phyloP scores from a whole-genome alignment of 2,329 filamentous ascomycete species.

The Cladosporium austrohemisphaericum region DNA sequence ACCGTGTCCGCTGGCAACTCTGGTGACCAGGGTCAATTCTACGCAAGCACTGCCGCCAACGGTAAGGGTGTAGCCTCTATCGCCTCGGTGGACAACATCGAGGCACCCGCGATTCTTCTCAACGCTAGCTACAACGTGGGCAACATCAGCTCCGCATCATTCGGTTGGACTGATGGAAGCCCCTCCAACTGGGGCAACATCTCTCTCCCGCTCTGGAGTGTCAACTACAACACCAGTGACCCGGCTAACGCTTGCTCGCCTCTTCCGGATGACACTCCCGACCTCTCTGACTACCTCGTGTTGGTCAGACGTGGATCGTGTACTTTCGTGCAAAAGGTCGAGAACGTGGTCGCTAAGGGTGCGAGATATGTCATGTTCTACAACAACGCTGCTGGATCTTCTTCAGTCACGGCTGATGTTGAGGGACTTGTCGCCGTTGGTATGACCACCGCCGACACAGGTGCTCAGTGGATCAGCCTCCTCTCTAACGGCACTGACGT shows the following conservation, averaged over 20 bases:
- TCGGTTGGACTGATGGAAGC: constrained; percentile 36
- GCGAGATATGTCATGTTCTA: constrained; percentile 61
- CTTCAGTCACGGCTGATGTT: constrained; percentile 19
- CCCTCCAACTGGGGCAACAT: constrained; percentile 37
- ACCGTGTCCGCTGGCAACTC: constrained; percentile 53
- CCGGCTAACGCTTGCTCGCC: constrained; percentile 51
- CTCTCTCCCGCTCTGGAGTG: constrained; percentile 31
- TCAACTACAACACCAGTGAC: constrained; percentile 48
- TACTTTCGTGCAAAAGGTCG: constrained; percentile 52
- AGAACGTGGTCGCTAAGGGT: constrained; percentile 52
- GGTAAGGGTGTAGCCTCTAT: constrained; percentile 44
- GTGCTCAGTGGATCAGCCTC: constrained; percentile 21
- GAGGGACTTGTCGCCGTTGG: constrained; percentile 21
- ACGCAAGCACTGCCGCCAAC: constrained; percentile 40
- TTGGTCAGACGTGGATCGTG: constrained; percentile 59
- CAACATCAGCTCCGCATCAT: constrained; percentile 31
- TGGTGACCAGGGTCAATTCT: constrained; percentile 49
- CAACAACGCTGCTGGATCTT: constrained; percentile 42
- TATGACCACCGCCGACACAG: constrained; percentile 26
- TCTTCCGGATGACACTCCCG: constrained; percentile 52
- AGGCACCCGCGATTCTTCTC: constrained; percentile 34
- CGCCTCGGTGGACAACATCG: constrained; percentile 42
- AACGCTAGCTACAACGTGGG: constrained; percentile 32
- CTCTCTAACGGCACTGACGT: constrained; percentile 20
- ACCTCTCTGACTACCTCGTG: constrained; percentile 56